Base-by-base conservation (phyloP, 768 basidiomycete species). In the Galerina sulciceps region DNA sequence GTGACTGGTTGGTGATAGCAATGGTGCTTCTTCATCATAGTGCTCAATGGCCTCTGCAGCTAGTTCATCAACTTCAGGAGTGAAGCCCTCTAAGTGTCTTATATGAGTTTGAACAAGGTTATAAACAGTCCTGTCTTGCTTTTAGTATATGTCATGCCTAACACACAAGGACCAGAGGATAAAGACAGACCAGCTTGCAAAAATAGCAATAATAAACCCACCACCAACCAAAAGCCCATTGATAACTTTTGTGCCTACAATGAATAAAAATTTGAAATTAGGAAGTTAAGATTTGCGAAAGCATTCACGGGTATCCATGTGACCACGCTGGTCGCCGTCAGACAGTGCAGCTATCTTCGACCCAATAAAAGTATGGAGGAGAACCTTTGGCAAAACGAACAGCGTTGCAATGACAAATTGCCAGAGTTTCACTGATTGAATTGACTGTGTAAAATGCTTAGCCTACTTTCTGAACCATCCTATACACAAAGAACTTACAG, bases 391-490 rank as follows among this genome's bases (percentile, higher is more conserved):
- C 43, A 86, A 83, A 9, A 86, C 77, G 67, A 85, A 86, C 44
- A 82, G 71, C 4, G 91, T 94, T 6, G 93, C 93, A 8, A 86
- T 67, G 46, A 85, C 73, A 67, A 94, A 94, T 74, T 94, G 91
- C 78, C 82, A 85, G 3, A 94, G 67, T 4, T 85, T 76, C 13
- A 94, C 91, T 5, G 89, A 75, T 69, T 86, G 81, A 54, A 95
- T 91, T 34, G 89, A 89, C 83, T 91, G 56, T 38, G 52, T 11
- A 43, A 13, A 35, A 41, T 52, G 37, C 54, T 43, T 58, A 9
- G 54, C 52, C 36, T 22, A 8, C 47, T 36, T 47, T 36, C 5
- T 22, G 14, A 36, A 22, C 13, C 50, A 60, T n/a, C n/a, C n/a
- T 36, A 13, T 53, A 48, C 49, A 53, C 17, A n/a, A n/a, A 23